These are phyloP conservation scores for Helianthus tuberosus DNA, from an alignment of 129 eudicot species.

Conservation along the genomic window DNA sequence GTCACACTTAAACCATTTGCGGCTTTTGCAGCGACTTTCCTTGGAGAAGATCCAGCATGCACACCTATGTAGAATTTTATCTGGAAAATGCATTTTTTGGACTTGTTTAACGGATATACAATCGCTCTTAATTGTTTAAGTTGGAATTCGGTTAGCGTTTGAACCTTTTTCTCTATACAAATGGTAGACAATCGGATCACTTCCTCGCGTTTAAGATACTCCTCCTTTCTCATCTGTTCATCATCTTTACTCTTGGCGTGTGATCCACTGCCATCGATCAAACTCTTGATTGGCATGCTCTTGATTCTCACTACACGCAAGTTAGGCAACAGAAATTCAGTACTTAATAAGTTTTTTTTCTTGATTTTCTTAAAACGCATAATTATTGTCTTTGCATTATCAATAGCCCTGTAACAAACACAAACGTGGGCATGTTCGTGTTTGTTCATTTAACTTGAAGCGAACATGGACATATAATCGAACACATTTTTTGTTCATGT, in stretches of 20 bases:
- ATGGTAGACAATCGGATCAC: constrained; percentile 28
- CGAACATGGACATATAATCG: too few relatives aligned
- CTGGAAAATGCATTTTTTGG: constrained; percentile 25
- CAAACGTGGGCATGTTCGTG: too few relatives aligned
- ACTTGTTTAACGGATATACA: background rate
- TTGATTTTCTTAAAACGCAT: constrained; percentile 3
- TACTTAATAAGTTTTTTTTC: background rate
- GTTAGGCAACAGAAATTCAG: constrained; percentile 2
- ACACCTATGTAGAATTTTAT: constrained; percentile 40
- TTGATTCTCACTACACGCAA: constrained; percentile 46
- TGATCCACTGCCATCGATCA: constrained; percentile 42
- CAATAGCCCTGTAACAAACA: too few relatives aligned
- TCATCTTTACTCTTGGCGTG: constrained; percentile 38
- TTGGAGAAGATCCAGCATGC: constrained; percentile 47
- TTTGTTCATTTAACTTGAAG: too few relatives aligned
- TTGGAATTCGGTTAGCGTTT: constrained; percentile 1
- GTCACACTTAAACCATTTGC: constrained; percentile 40
- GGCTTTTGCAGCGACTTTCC: constrained; percentile 39
- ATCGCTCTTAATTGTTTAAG: constrained; percentile 3
- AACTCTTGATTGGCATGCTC: constrained; percentile 37
- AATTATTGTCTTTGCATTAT: background rate
- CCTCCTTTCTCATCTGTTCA: constrained; percentile 41
- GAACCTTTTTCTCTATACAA: constrained; percentile 43
- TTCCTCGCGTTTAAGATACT: constrained; percentile 43
- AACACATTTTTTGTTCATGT: too few relatives aligned